These are phyloP conservation scores for Fraxinus nigra DNA, from an alignment of 305 asterid genomes.

Conservation along the genomic window DNA sequence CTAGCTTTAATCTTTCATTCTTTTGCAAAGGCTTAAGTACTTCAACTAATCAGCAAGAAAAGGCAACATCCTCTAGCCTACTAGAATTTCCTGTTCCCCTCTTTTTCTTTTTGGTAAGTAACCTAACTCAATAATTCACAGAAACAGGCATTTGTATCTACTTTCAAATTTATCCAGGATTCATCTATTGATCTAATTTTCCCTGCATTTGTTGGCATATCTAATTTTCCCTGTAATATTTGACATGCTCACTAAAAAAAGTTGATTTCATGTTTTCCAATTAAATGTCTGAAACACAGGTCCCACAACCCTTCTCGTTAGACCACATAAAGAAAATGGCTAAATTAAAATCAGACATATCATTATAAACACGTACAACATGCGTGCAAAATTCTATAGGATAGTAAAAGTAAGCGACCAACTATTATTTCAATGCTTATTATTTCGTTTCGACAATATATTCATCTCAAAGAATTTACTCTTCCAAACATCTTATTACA, in stretches of 20 bases:
- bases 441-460: neutral
- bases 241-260: neutral
- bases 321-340: neutral
- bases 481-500: neutral
- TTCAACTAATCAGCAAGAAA: neutral
- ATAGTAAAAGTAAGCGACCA: slow-evolving; percentile 4
- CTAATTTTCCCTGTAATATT: neutral
- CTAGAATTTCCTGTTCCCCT: neutral
- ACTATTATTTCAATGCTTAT: neutral
- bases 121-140: neutral
- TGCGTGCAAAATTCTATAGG: neutral
- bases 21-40: neutral
- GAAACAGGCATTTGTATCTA: neutral
- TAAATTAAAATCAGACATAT: slow-evolving; percentile 1
- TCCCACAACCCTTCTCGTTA: neutral
- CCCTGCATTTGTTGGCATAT: neutral
- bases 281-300: slow-evolving; percentile 3
- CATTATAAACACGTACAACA: neutral
- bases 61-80: neutral
- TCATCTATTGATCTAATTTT: neutral
- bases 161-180: neutral
- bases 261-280: neutral
- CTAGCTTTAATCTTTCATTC: neutral
- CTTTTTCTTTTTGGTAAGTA: neutral
- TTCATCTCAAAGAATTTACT: neutral